Evolutionary conservation across 768 basidiomycete species (phyloP).

Genomic region (Chalciporus pseudorubinellus): DNA sequence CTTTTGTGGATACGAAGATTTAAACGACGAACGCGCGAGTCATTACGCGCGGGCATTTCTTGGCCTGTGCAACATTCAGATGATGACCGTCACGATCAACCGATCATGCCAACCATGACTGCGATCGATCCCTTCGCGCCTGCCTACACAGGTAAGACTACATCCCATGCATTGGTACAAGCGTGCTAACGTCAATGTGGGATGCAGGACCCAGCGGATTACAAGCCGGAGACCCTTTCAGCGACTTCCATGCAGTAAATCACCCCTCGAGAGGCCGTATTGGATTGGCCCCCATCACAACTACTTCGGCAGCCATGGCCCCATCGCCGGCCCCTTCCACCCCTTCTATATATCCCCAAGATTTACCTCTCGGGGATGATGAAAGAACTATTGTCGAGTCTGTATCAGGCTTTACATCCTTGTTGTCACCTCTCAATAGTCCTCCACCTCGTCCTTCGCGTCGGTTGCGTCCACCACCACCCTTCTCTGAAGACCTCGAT

Average conservation of each 20-base stretch:
- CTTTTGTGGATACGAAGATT: constrained; percentile 36
- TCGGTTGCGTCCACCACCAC: constrained; percentile 19
- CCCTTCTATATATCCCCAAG: constrained; percentile 51
- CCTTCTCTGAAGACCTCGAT: neutral
- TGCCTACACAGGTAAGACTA: constrained; percentile 2
- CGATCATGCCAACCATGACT: constrained; percentile 20
- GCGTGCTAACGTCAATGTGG: neutral
- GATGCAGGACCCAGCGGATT: neutral
- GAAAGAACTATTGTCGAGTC: constrained; percentile 16
- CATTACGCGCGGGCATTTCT: constrained; percentile 38
- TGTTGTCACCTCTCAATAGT: neutral
- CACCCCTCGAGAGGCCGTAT: constrained; percentile 7
- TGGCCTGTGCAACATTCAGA: constrained; percentile 29
- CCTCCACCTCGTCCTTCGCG: constrained; percentile 16
- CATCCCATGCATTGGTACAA: neutral
- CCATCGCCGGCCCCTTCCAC: constrained; percentile 41
- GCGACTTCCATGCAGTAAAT: constrained; percentile 8
- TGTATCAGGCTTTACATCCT: neutral
- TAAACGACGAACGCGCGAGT: constrained; percentile 36
- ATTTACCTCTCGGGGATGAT: constrained; percentile 35
- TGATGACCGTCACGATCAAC: constrained; percentile 39
- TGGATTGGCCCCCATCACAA: constrained; percentile 21
- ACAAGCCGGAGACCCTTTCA: neutral
- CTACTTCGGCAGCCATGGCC: constrained; percentile 10
- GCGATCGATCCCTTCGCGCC: constrained; percentile 11